These are phyloP conservation scores for Colletotrichum agaves DNA, from an alignment of 2,329 filamentous ascomycete genomes.

Conservation along the genomic window DNA sequence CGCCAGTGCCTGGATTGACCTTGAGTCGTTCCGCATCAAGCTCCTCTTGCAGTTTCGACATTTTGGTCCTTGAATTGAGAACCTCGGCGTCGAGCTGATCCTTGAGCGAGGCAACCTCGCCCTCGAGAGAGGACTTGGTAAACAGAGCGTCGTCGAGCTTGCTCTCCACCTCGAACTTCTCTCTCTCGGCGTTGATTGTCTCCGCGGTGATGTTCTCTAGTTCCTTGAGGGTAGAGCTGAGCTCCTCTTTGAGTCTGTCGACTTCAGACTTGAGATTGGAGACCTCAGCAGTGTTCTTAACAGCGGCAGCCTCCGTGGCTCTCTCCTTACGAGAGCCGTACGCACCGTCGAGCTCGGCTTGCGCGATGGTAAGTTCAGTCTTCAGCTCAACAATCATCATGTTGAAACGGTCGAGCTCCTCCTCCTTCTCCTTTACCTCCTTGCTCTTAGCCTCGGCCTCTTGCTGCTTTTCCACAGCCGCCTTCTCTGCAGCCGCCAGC, in stretches of 20 bases:
- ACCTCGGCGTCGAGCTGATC: conserved; percentile 56
- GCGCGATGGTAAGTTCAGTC: conserved; percentile 69
- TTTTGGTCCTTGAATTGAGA: conserved; percentile 48
- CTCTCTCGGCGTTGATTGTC: conserved; percentile 60
- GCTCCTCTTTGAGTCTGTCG: conserved; percentile 61
- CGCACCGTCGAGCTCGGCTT: conserved; percentile 70
- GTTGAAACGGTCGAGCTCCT: conserved; percentile 62
- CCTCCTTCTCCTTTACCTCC: conserved; percentile 59
- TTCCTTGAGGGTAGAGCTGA: conserved; percentile 61
- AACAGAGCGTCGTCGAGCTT: conserved; percentile 55
- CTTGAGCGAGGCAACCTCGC: conserved; percentile 50
- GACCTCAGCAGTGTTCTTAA: conserved; percentile 60
- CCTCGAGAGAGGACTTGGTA: conserved; percentile 50
- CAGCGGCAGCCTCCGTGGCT: conserved; percentile 65
- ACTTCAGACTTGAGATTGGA: conserved; percentile 59
- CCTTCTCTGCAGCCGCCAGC: conserved; percentile 45
- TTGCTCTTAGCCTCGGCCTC: conserved; percentile 51
- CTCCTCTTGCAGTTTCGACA: conserved; percentile 59
- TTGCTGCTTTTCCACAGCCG: conserved; percentile 52
- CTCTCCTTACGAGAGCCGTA: conserved; percentile 69
- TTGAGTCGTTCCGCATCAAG: conserved; percentile 62
- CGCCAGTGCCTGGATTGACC: conserved; percentile 47
- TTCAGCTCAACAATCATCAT: conserved; percentile 67
- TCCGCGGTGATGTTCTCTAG: conserved; percentile 65
- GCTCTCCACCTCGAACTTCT: conserved; percentile 58